Conservation (phyloP, 768 basidiomycete species). For the Collybiopsis confluens region DNA sequence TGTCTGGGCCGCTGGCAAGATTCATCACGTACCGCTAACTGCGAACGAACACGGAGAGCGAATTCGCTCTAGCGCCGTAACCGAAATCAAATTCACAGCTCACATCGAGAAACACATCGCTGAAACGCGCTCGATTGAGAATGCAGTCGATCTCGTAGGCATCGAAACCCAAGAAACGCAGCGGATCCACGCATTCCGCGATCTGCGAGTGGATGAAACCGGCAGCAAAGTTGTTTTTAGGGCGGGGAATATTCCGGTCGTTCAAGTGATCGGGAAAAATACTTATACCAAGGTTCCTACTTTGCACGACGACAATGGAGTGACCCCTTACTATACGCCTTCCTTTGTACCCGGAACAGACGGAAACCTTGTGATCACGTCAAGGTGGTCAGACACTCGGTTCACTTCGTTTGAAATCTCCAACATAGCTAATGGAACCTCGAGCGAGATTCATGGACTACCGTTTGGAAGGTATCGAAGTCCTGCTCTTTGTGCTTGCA, state of each 20-base stretch:
- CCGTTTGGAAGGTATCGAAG: constrained; percentile 65
- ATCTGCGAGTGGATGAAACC: constrained; percentile 50
- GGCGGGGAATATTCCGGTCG: constrained; percentile 58
- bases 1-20: constrained; percentile 74
- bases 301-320: constrained; percentile 34
- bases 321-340: constrained; percentile 60
- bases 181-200: constrained; percentile 58
- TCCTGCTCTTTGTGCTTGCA: constrained; percentile 48
- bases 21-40: constrained; percentile 55
- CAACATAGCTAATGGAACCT: constrained; percentile 38
- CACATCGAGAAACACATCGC: constrained; percentile 63
- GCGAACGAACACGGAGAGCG: constrained; percentile 52
- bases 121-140: constrained; percentile 45
- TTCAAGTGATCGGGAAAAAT: constrained; percentile 37
- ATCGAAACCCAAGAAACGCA: constrained; percentile 53
- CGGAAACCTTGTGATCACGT: constrained; percentile 50
- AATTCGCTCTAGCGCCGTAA: constrained; percentile 35
- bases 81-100: constrained; percentile 54
- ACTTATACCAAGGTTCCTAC: constrained; percentile 40
- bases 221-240: constrained; percentile 59
- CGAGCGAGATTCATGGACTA: constrained; percentile 49
- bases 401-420: constrained; percentile 68
- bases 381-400: constrained; percentile 61
- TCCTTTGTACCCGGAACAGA: constrained; percentile 51
- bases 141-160: constrained; percentile 43